Conservation (phyloP, 2,329 filamentous ascomycete species). For the Elsinoe fawcettii region DNA sequence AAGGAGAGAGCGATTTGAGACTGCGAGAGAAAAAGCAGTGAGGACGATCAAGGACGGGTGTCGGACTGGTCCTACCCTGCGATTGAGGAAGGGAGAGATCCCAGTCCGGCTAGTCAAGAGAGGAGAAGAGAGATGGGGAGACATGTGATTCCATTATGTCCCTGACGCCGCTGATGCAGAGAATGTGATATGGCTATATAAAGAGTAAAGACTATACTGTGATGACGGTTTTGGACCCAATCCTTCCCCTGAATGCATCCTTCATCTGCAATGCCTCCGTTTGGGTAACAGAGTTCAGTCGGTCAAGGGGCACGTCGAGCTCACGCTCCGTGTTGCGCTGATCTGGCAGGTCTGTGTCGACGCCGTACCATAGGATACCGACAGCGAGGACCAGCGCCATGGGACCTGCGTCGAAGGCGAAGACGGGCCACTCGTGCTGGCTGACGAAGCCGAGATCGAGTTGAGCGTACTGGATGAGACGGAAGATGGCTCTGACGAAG, state of each 20-base stretch:
- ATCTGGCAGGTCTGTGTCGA: not conserved
- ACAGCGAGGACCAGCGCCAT: constrained; percentile 26
- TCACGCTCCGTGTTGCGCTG: not conserved
- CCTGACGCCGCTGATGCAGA: not conserved
- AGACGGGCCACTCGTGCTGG: constrained; percentile 35
- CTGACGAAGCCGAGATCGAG: constrained; percentile 36
- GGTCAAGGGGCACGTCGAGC: not conserved
- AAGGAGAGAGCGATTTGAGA: not conserved
- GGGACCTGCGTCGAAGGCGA: constrained; percentile 37
- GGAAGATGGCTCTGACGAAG: constrained; percentile 39
- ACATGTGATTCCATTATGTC: not conserved
- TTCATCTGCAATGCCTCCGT: constrained; percentile 3
- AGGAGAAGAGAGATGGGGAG: not conserved
- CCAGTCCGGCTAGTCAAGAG: constrained; percentile 2
- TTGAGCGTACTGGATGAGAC: constrained; percentile 42
- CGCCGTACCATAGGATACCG: constrained; percentile 1
- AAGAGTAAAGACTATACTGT: constrained; percentile 3
- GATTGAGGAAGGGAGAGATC: constrained; percentile 5
- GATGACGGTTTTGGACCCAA: constrained; percentile 6
- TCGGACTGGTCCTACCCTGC: not conserved
- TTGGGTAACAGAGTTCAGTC: not conserved
- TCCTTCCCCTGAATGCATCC: not conserved
- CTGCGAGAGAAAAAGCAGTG: not conserved
- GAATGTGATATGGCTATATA: not conserved
- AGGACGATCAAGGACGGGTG: constrained; percentile 6